phyloP scores from a whole-genome alignment of 2,329 filamentous ascomycete genomes.

The Cyphellophora europaea region DNA sequence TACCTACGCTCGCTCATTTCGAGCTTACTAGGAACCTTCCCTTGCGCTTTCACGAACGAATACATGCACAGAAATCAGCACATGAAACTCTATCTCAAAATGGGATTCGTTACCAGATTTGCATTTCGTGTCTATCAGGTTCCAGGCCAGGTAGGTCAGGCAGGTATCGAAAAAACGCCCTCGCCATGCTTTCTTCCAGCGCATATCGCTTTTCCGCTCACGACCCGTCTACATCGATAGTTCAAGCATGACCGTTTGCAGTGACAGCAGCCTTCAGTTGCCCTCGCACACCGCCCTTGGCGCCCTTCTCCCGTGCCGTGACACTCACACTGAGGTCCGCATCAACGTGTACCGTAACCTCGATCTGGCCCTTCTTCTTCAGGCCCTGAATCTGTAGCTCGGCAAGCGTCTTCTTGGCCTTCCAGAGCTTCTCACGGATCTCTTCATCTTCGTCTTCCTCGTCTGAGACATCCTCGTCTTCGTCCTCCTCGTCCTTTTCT shows the following conservation, averaged over 20 bases:
- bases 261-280: slow-evolving; percentile 29
- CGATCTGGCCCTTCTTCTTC: slow-evolving; percentile 83
- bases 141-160: too few relatives aligned
- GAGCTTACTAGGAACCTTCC: too few relatives aligned
- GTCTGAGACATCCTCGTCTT: slow-evolving; percentile 53
- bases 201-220: too few relatives aligned
- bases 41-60: too few relatives aligned
- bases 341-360: slow-evolving; percentile 83
- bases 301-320: slow-evolving; percentile 76
- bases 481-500: slow-evolving; percentile 49
- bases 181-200: too few relatives aligned
- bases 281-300: slow-evolving; percentile 73
- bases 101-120: too few relatives aligned
- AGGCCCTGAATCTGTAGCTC: slow-evolving; percentile 76
- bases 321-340: slow-evolving; percentile 72
- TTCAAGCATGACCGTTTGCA: slow-evolving; percentile 25
- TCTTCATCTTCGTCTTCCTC: slow-evolving; percentile 78
- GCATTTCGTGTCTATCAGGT: slow-evolving; percentile 1
- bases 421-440: slow-evolving; percentile 83
- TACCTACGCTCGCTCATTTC: too few relatives aligned
- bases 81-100: too few relatives aligned
- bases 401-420: slow-evolving; percentile 70
- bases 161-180: too few relatives aligned
- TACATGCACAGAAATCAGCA: too few relatives aligned
- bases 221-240: too few relatives aligned